Percentiles rank a stretch among this genome's conserved stretches.
These are phyloP conservation scores for Lipomyces kockii DNA, from an alignment of 805 yeast genomes.

Conservation along the genomic window DNA sequence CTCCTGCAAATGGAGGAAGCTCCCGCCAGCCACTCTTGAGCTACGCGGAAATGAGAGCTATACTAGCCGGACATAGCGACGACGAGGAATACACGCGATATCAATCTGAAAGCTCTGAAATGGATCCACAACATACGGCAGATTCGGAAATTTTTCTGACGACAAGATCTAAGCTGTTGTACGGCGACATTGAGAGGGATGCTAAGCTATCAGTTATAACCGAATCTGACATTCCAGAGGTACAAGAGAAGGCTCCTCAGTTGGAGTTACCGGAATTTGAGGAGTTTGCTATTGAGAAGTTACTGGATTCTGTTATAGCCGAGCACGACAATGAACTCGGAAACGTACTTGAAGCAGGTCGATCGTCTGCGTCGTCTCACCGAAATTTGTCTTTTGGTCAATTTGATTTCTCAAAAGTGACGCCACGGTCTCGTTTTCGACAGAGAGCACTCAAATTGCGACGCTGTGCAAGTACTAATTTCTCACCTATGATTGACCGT, in stretches of 20 bases:
- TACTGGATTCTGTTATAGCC: background rate
- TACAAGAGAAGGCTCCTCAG: background rate
- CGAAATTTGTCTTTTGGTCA: background rate
- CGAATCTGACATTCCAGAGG: background rate
- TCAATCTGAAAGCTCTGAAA: background rate
- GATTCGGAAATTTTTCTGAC: conserved; percentile 1
- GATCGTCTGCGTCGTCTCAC: background rate
- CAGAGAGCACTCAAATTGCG: background rate
- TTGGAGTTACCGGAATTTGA: background rate
- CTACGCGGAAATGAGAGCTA: background rate
- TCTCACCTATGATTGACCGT: background rate
- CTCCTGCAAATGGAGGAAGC: background rate
- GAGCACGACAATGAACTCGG: background rate
- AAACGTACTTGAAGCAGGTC: background rate
- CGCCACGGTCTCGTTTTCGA: background rate
- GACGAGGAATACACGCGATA: background rate
- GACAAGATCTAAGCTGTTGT: background rate
- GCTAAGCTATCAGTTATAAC: background rate
- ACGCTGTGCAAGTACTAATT: background rate
- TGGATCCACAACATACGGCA: background rate
- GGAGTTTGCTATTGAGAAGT: background rate
- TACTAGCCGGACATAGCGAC: conserved; percentile 4
- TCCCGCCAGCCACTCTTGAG: background rate
- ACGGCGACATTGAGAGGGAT: background rate
- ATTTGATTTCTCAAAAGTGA: background rate